Percentiles rank a stretch among this genome's conserved stretches.
phyloP scores from a whole-genome alignment of 805 yeast genomes.

The Lachancea kluyveri region DNA sequence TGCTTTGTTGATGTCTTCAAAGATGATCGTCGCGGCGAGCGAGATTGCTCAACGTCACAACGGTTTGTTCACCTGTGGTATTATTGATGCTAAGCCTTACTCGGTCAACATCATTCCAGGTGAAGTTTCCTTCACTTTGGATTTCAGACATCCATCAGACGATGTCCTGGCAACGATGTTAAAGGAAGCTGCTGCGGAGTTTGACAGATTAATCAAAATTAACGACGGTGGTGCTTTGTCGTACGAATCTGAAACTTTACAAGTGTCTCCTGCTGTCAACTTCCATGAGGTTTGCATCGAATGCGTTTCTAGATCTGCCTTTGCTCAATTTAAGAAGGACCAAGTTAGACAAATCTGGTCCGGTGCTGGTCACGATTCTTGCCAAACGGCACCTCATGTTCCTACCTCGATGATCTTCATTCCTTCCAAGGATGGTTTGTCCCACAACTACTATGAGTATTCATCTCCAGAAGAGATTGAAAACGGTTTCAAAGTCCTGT shows the following conservation, averaged over 20 bases:
- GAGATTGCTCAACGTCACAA: constrained; percentile 45
- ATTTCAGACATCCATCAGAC: constrained; percentile 50
- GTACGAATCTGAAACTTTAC: constrained; percentile 39
- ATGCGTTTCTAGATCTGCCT: constrained; percentile 48
- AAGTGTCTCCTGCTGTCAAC: constrained; percentile 49
- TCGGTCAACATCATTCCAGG: constrained; percentile 66
- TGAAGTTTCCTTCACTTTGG: constrained; percentile 52
- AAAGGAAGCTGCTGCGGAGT: constrained; percentile 34
- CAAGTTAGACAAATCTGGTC: constrained; percentile 43
- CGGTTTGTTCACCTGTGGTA: constrained; percentile 57
- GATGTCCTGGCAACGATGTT: constrained; percentile 34
- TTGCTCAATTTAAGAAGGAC: constrained; percentile 41
- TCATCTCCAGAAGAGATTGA: constrained; percentile 59
- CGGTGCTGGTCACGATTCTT: constrained; percentile 75
- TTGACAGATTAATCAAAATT: constrained; percentile 32
- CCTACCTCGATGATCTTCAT: constrained; percentile 75
- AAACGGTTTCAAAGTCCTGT: constrained; percentile 50
- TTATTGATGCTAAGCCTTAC: constrained; percentile 49
- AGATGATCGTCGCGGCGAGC: constrained; percentile 49
- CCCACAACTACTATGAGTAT: constrained; percentile 64
- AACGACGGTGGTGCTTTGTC: constrained; percentile 29
- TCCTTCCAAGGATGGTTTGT: constrained; percentile 60
- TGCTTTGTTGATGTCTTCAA: constrained; percentile 52
- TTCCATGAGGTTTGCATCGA: constrained; percentile 47
- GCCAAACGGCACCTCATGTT: constrained; percentile 46